A percentile compares a stretch with the other conserved stretches of the same genome.
These are phyloP conservation scores for Lentinula novae-zelandiae DNA, from an alignment of 1,284 basidiomycete genomes.

Conservation along the genomic window DNA sequence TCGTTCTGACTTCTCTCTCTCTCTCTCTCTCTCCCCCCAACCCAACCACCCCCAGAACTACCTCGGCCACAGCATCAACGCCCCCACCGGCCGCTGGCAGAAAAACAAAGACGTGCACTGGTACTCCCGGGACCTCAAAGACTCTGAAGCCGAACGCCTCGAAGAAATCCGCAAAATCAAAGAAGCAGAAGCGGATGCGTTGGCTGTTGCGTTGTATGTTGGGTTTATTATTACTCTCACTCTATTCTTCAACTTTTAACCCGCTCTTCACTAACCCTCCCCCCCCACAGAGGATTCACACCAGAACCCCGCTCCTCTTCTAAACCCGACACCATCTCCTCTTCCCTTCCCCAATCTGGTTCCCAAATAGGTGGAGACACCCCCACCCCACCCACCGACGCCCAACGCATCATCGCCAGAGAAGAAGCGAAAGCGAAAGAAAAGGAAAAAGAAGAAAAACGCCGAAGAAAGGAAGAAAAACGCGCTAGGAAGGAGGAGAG, in stretches of 20 bases:
- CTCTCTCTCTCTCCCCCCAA: constrained; percentile 10
- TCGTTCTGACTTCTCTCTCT: not conserved
- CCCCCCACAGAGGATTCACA: constrained; percentile 57
- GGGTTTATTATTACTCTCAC: not conserved
- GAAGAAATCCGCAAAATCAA: constrained; percentile 82
- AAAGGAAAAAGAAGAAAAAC: constrained; percentile 57
- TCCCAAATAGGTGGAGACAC: constrained; percentile 7
- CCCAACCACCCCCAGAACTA: constrained; percentile 63
- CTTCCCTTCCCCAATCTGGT: not conserved
- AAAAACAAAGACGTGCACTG: constrained; percentile 94
- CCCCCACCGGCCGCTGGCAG: constrained; percentile 91
- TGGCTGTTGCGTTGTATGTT: constrained; percentile 73
- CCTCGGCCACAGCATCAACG: constrained; percentile 88
- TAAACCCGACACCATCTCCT: not conserved
- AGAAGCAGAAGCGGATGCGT: constrained; percentile 83
- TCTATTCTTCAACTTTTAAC: not conserved
- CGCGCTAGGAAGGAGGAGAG: constrained; percentile 65
- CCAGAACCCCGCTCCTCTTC: constrained; percentile 37
- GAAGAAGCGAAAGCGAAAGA: constrained; percentile 35
- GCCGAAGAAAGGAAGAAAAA: constrained; percentile 52
- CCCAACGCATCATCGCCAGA: constrained; percentile 39
- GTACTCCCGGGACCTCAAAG: constrained; percentile 69
- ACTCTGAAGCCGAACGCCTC: constrained; percentile 40
- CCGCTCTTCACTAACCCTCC: not conserved
- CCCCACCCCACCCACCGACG: constrained; percentile 21